These are phyloP conservation scores for Phytophthora ramorum DNA, from an alignment of 352 stramenopile species.

Conservation along the genomic window DNA sequence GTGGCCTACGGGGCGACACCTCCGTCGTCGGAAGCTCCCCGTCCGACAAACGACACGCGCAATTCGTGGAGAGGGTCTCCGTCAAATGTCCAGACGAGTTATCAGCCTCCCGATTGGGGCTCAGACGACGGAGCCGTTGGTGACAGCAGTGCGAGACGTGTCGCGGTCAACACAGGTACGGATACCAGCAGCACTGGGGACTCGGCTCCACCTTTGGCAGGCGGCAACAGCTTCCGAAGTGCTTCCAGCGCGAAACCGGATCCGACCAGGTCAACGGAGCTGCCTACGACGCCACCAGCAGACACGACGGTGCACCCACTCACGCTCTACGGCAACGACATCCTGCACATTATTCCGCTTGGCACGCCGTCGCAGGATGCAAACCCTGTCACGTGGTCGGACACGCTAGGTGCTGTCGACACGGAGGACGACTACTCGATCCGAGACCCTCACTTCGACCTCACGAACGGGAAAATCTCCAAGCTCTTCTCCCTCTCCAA, in stretches of 20 bases:
- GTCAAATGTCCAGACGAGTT: slow-evolving; percentile 9
- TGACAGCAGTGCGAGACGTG: slow-evolving; percentile 31
- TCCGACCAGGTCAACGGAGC: slow-evolving; percentile 7
- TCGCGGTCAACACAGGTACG: slow-evolving; percentile 17
- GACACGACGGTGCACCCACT: slow-evolving; percentile 27
- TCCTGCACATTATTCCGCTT: slow-evolving; percentile 54
- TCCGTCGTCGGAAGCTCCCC: slow-evolving; percentile 4
- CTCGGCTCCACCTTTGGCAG: slow-evolving; percentile 14
- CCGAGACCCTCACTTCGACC: slow-evolving; percentile 36
- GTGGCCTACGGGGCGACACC: slow-evolving; percentile 26
- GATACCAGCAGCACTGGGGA: slow-evolving; percentile 11
- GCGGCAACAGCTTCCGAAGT: slow-evolving; percentile 34
- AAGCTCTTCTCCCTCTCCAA: slow-evolving; percentile 68
- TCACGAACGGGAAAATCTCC: slow-evolving; percentile 36
- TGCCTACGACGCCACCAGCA: slow-evolving; percentile 14
- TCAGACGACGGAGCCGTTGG: slow-evolving; percentile 27
- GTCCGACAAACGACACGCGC: neutral
- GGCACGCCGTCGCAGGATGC: slow-evolving; percentile 61
- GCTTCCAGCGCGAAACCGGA: slow-evolving; percentile 17
- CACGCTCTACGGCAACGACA: slow-evolving; percentile 69
- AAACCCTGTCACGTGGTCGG: slow-evolving; percentile 31
- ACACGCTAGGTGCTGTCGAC: slow-evolving; percentile 25
- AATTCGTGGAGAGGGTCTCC: slow-evolving; percentile 29
- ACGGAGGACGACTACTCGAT: slow-evolving; percentile 34
- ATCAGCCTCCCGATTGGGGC: slow-evolving; percentile 31